Evolutionary conservation across 768 basidiomycete genomes (phyloP), one percentile per base, ranked within the genome.

Genomic region (Lactifluus rugatus): DNA sequence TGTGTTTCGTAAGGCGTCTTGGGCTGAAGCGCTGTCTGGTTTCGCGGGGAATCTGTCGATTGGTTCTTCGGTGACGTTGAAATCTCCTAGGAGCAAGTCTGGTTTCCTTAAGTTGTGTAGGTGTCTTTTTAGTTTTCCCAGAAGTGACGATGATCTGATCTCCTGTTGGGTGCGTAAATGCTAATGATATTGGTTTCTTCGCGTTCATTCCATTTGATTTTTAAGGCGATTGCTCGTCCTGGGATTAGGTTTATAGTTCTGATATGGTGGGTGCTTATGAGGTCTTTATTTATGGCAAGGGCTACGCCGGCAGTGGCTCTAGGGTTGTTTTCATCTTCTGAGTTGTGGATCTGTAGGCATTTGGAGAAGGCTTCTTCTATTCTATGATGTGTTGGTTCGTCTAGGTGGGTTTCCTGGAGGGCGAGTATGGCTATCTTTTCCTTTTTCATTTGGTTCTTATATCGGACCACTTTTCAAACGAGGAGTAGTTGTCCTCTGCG

Each of bases 111-210:
- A 19, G 28, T 34, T 19, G 2, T 3, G n/a, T 14, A 32, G 10
- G 10, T 44, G 31, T 5, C 16, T 10, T 34, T 6, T 19, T 11
- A 3, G 7, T 4, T 19, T 8, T 21, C 16, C 67, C 67, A 70
- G 54, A 67, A 70, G 28, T 0, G 0, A 8, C 2, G 10, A 1
- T 28, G 39, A 51, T 41, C 28, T 56, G 2, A 32, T 0, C 11
- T 6, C 0, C 49, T 23, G 14, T 64, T 69, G 0, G 66, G 68
- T 0, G 68, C 64, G 13, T 70, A 70, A 10, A 68, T 25, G 11
- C 65, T 67, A 2, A 67, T 49, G 0, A 70, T 48, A 0, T 34
- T 48, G 0, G 60, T 32, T 5, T 52, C 25, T 11, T 52, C 25
- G 13, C 52, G 17, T 9, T 54, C 17, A 8, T 65, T 56, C 65